phyloP scores from a whole-genome alignment of 345 rosid species.

The Pugionium cornutum region DNA sequence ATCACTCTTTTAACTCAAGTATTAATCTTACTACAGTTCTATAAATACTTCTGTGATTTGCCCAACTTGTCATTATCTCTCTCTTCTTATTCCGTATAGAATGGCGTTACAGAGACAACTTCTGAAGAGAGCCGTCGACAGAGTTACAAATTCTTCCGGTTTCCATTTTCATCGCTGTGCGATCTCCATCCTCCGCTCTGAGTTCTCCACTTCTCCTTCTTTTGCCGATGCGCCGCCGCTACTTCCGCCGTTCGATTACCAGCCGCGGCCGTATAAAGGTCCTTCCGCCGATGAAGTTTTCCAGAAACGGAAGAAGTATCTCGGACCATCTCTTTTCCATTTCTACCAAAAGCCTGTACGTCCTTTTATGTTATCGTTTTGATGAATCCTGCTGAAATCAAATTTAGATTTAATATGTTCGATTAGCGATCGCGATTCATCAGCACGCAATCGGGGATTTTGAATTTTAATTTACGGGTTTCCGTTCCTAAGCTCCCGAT shows the following conservation, averaged over 20 bases:
- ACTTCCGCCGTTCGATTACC: conserved; percentile 69
- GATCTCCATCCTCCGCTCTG: conserved; percentile 23
- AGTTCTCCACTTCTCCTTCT: conserved; percentile 39
- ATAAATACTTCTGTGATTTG: neutral
- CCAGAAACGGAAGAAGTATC: conserved; percentile 72
- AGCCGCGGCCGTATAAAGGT: conserved; percentile 73
- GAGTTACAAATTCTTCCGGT: conserved; percentile 31
- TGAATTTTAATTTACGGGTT: neutral
- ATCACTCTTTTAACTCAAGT: neutral
- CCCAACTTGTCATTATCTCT: neutral
- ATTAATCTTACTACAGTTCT: neutral
- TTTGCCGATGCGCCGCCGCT: conserved; percentile 46
- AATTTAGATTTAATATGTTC: neutral
- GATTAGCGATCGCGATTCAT: neutral
- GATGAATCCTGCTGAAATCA: neutral
- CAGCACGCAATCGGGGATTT: too few relatives aligned
- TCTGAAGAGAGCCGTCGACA: conserved; percentile 41
- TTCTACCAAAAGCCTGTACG: conserved; percentile 87
- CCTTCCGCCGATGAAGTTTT: conserved; percentile 70
- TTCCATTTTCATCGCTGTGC: neutral
- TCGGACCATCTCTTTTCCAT: conserved; percentile 88
- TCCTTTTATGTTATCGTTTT: neutral
- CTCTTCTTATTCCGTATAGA: neutral
- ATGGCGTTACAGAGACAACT: conserved; percentile 53
- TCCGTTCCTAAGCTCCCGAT: neutral